These are phyloP conservation scores for Linanthus parryae DNA, from an alignment of 148 eudicot genomes.

Conservation along the genomic window DNA sequence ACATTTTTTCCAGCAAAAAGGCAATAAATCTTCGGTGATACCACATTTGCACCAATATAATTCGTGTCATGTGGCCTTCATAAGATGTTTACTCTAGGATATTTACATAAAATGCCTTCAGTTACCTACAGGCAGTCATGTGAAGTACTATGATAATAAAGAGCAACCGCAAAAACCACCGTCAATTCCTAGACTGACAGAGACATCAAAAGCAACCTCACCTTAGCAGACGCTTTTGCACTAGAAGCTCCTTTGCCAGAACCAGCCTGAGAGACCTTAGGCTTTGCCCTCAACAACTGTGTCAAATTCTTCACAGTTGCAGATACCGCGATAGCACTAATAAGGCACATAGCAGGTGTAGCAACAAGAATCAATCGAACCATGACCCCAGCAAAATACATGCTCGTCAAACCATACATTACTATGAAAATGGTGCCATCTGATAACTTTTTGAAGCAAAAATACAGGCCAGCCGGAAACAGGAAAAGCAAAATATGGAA, in stretches of 20 bases:
- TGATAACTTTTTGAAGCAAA: slow-evolving; percentile 92
- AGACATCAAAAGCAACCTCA: slow-evolving; percentile 15
- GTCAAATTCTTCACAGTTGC: slow-evolving; percentile 89
- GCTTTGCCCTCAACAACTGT: slow-evolving; percentile 57
- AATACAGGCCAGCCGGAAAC: slow-evolving; percentile 94
- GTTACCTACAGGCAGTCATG: no score
- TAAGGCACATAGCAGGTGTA: slow-evolving; percentile 94
- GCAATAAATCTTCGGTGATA: no score
- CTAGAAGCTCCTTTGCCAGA: slow-evolving; percentile 60
- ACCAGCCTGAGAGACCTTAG: slow-evolving; percentile 40
- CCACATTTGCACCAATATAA: no score
- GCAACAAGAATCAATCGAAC: slow-evolving; percentile 97
- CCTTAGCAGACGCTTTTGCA: slow-evolving; percentile 85
- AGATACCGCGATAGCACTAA: slow-evolving; percentile 96
- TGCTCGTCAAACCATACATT: slow-evolving; percentile 97
- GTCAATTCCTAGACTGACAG: background rate
- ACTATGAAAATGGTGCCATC: slow-evolving; percentile 96
- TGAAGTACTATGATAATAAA: no score
- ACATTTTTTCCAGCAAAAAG: no score
- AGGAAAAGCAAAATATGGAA: slow-evolving; percentile 89
- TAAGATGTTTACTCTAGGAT: no score
- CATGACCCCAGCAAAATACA: slow-evolving; percentile 99
- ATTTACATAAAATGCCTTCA: no score
- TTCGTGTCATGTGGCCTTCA: no score
- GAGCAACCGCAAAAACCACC: no score